Evolutionary conservation across 192 early-diverging fungal species (phyloP).

Genomic region (Funneliformis geosporum): DNA sequence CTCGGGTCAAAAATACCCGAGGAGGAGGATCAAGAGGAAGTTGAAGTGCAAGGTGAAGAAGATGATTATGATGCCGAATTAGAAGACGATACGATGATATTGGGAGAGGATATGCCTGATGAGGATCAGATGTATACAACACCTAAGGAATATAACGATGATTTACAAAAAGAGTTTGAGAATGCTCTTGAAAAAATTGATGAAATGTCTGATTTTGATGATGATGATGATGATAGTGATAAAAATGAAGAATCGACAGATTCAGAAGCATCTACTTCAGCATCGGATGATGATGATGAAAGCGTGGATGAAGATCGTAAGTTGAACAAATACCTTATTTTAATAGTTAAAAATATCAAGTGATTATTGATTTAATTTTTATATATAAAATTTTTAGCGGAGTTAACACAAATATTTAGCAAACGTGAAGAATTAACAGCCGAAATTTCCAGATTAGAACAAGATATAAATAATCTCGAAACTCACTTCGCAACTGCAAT

Average conservation of each 20-base stretch:
- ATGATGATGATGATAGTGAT: slow-evolving; percentile 44
- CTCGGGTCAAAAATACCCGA: slow-evolving; percentile 44
- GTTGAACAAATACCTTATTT: background rate
- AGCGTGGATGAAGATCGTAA: slow-evolving; percentile 38
- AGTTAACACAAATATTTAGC: background rate
- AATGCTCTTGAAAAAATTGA: slow-evolving; percentile 13
- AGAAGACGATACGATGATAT: slow-evolving; percentile 46
- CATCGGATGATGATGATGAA: slow-evolving; percentile 42
- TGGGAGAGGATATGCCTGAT: slow-evolving; percentile 40
- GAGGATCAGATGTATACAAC: background rate
- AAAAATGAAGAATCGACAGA: slow-evolving; percentile 47
- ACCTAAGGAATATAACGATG: slow-evolving; percentile 20
- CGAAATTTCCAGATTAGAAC: background rate
- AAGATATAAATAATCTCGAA: background rate
- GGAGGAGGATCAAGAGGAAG: slow-evolving; percentile 48
- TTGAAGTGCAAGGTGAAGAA: slow-evolving; percentile 44
- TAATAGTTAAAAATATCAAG: background rate
- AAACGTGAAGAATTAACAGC: background rate
- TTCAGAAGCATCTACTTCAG: slow-evolving; percentile 46
- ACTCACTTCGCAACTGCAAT: background rate
- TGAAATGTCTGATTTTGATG: slow-evolving; percentile 14
- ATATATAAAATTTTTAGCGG: background rate
- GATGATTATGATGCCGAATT: slow-evolving; percentile 45
- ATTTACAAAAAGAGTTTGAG: background rate
- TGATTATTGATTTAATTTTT: background rate